Evolutionary conservation across 331 rosid species (phyloP).

Genomic region (Cydonia oblonga): DNA sequence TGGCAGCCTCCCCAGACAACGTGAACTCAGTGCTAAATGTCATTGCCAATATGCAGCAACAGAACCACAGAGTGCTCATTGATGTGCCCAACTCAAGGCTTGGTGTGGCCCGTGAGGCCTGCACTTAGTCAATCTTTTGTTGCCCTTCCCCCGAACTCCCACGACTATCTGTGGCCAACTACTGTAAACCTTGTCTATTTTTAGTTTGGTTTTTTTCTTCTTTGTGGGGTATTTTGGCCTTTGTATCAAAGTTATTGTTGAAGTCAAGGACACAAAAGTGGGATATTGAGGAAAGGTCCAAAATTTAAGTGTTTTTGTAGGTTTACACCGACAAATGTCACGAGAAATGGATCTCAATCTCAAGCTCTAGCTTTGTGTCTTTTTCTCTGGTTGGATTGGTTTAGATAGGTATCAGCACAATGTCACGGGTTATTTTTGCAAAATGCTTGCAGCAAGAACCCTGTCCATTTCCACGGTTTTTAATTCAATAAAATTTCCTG

Average conservation of each 20-base stretch:
- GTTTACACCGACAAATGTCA: constrained; percentile 7
- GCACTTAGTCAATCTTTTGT: constrained; percentile 28
- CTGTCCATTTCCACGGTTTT: neutral
- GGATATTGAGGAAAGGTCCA: neutral
- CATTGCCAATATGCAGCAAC: constrained; percentile 93
- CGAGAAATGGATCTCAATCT: neutral
- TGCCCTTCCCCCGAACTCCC: neutral
- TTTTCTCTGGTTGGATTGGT: neutral
- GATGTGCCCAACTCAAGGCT: constrained; percentile 80
- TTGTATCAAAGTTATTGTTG: neutral
- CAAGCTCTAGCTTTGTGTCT: neutral
- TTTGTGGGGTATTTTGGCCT: neutral
- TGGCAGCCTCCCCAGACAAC: constrained; percentile 77
- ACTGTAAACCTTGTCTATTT: neutral
- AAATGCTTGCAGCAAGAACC: neutral
- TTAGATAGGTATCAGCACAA: neutral
- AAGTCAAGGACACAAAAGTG: no score
- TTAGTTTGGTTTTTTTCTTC: neutral
- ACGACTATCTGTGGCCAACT: neutral
- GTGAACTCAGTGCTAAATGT: constrained; percentile 85
- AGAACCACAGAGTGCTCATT: constrained; percentile 71
- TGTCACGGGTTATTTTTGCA: constrained; percentile 6
- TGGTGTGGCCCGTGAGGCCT: constrained; percentile 73
- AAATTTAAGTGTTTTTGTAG: neutral
- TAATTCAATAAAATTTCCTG: neutral